Evolutionary conservation across 768 basidiomycete genomes (phyloP), one percentile per base, ranked within the genome.

Genomic region (Trametes coccinea): DNA sequence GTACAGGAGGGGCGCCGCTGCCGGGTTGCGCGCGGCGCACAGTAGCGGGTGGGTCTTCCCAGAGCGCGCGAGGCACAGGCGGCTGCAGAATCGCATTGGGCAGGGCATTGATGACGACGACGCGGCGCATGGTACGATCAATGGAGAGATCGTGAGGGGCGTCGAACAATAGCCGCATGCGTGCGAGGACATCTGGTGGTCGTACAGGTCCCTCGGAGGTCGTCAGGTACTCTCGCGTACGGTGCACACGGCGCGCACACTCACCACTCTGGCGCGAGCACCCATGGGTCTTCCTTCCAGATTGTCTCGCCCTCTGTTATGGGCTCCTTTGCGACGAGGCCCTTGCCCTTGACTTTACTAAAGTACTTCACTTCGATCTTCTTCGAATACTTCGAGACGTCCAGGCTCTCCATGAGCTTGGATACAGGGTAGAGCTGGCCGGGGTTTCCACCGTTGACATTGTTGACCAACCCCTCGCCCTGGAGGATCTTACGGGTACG

Each of bases 261-360:
- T 62, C 71, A 90, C 89, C 87, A 90, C 75, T 90, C 88, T n/a
- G 90, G 86, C n/a, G 89, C 88, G 22, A 92, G 74, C 47, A 88
- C 73, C 69, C 88, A 92, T 1, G 90, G 91, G 68, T 92, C 89
- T 69, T 95, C 93, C 60, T 85, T 88, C 92, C 93, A 95, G 16
- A 96, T 71, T 4, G 84, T 76, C 63, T 95, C 90, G 0, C 89
- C 91, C 67, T 85, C 82, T 29, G 76, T 74, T 55, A 95, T 88
- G 33, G 80, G 77, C 52, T 85, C 82, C 37, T 74, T 82, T 1
- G 92, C 91, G 0, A 95, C 83, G 39, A 96, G 77, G 0, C 93
- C 94, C 68, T 95, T 95, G 2, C 94, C 93, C 68, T 88, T 93
- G 59, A 78, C 77, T 62, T 80, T 79, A 50, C 84, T 79, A 68